These are phyloP conservation scores for Xylaria nigripes DNA, from an alignment of 495 filamentous ascomycete genomes.

Conservation along the genomic window DNA sequence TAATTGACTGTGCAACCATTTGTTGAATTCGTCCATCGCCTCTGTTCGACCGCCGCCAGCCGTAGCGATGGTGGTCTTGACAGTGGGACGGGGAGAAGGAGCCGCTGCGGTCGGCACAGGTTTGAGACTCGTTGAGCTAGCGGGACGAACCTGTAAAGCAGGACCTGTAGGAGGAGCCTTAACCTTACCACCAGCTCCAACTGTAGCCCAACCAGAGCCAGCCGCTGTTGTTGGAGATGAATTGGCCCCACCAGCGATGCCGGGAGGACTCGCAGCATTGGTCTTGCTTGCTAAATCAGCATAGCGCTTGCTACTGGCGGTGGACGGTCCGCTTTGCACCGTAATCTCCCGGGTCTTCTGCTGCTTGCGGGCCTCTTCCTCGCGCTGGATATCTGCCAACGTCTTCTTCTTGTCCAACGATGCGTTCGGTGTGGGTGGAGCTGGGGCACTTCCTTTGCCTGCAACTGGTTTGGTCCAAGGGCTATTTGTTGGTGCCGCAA, in stretches of 20 bases:
- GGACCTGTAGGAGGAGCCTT: slow-evolving; percentile 59
- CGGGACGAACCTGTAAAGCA: slow-evolving; percentile 8
- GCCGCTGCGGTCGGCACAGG: slow-evolving; percentile 21
- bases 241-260: slow-evolving; percentile 22
- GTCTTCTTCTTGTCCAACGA: slow-evolving; percentile 67
- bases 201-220: slow-evolving; percentile 75
- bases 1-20: slow-evolving; percentile 77
- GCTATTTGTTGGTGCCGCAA: slow-evolving; percentile 46
- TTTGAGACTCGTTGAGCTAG: slow-evolving; percentile 24
- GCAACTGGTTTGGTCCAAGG: slow-evolving; percentile 52
- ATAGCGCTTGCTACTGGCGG: slow-evolving; percentile 72
- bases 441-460: slow-evolving; percentile 22
- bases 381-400: slow-evolving; percentile 89
- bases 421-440: slow-evolving; percentile 33
- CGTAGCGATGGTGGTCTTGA: slow-evolving; percentile 26
- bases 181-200: slow-evolving; percentile 87
- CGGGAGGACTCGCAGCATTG: slow-evolving; percentile 8
- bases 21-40: slow-evolving; percentile 78
- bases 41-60: slow-evolving; percentile 46
- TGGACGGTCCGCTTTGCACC: slow-evolving; percentile 40
- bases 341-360: slow-evolving; percentile 55
- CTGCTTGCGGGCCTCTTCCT: slow-evolving; percentile 87
- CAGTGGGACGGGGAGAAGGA: slow-evolving; percentile 22
- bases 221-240: slow-evolving; percentile 25
- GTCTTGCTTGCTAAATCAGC: slow-evolving; percentile 88